A percentile compares a stretch with the other conserved stretches of the same genome.
Evolutionary conservation across 2,329 filamentous ascomycete species (phyloP).

Genomic region (Chaetothyriales sp.): DNA sequence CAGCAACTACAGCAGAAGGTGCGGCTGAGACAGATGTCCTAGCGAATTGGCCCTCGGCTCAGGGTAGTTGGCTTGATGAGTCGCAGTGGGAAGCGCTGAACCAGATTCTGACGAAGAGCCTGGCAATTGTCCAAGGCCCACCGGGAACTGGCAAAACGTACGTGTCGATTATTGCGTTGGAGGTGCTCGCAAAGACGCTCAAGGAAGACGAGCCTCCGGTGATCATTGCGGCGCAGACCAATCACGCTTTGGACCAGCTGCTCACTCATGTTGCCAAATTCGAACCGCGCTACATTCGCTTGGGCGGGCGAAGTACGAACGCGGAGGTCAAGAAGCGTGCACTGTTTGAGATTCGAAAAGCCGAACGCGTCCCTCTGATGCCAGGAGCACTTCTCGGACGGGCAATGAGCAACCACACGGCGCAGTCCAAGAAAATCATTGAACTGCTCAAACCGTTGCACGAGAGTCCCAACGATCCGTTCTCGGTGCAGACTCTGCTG

Average conservation of each 20-base stretch:
- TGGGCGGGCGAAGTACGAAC: slow-evolving; percentile 59
- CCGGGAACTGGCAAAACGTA: slow-evolving; percentile 72
- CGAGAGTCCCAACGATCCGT: slow-evolving; percentile 27
- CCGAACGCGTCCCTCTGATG: slow-evolving; percentile 22
- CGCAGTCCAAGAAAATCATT: slow-evolving; percentile 29
- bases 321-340: slow-evolving; percentile 51
- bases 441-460: slow-evolving; percentile 32
- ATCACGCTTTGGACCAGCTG: slow-evolving; percentile 78
- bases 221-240: slow-evolving; percentile 73
- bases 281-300: slow-evolving; percentile 48
- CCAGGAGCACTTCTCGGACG: slow-evolving; percentile 28
- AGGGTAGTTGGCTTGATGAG: slow-evolving; percentile 44
- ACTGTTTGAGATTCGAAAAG: slow-evolving; percentile 46
- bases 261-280: slow-evolving; percentile 50
- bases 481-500: slow-evolving; percentile 43
- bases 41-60: slow-evolving; percentile 37
- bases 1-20: slow-evolving; percentile 25
- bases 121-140: slow-evolving; percentile 73
- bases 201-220: slow-evolving; percentile 49
- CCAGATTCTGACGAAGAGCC: slow-evolving; percentile 54
- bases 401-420: slow-evolving; percentile 31
- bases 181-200: slow-evolving; percentile 50
- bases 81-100: slow-evolving; percentile 58
- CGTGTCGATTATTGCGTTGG: slow-evolving; percentile 60
- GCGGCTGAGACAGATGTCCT: slow-evolving; percentile 42